Evolutionary conservation across 169 alveolate species (phyloP).

Genomic region (Eimeria praecox): DNA sequence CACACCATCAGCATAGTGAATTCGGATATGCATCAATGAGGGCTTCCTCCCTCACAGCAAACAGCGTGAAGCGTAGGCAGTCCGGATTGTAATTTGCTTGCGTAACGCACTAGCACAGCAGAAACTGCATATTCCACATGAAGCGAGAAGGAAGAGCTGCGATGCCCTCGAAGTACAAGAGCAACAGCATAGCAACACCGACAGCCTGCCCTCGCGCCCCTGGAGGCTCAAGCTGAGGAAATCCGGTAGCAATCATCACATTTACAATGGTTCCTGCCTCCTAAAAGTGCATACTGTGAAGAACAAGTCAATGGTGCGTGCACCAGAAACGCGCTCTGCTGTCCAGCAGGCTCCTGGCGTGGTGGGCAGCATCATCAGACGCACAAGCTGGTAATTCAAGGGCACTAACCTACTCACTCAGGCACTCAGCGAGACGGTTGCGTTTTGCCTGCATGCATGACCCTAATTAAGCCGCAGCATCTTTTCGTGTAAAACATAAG

Average conservation of each 20-base stretch:
- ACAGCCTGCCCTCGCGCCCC: background rate
- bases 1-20: background rate
- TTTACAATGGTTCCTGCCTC: background rate
- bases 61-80: background rate
- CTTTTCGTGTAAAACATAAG: background rate
- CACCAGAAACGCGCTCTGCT: background rate
- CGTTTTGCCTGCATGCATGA: too few species aligned
- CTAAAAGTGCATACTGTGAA: background rate
- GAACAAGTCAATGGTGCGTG: background rate
- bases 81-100: background rate
- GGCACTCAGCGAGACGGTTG: too few species aligned
- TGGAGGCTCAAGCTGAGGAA: background rate
- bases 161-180: background rate
- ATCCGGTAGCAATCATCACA: background rate
- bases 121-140: background rate
- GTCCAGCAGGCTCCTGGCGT: background rate
- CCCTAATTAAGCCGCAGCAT: background rate
- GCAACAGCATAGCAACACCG: background rate
- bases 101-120: background rate
- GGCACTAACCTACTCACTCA: too few species aligned
- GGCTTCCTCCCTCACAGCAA: background rate
- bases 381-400: background rate
- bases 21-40: background rate
- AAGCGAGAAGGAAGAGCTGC: background rate
- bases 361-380: background rate